Evolutionary conservation across 2,329 filamentous ascomycete genomes (phyloP).

Genomic region (Trichoderma semiorbis): DNA sequence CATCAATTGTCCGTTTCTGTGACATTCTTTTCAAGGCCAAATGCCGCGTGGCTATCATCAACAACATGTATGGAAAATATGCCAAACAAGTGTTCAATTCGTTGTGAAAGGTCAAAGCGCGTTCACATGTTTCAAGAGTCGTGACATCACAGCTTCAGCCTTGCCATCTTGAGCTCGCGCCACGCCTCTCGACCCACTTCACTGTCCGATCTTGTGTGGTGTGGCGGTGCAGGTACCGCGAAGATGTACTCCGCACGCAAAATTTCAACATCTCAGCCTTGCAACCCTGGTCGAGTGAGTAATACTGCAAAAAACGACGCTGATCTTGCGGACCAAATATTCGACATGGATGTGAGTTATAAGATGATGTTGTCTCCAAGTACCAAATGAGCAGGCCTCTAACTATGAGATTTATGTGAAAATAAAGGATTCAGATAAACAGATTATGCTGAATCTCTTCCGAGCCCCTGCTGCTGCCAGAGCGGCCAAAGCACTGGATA

Average conservation of each 20-base stretch:
- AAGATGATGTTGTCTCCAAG: background rate
- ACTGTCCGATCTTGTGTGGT: background rate
- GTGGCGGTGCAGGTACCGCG: constrained; percentile 26
- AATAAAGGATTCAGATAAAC: constrained; percentile 30
- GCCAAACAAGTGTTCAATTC: background rate
- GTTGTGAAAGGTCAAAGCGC: background rate
- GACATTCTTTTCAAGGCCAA: constrained; percentile 15
- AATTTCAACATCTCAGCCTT: constrained; percentile 31
- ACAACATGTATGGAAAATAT: background rate
- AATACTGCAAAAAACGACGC: constrained; percentile 22
- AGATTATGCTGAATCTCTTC: constrained; percentile 58
- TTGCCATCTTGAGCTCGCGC: constrained; percentile 11
- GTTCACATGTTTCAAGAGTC: constrained; percentile 1
- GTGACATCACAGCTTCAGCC: constrained; percentile 24
- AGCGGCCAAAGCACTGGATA: constrained; percentile 76
- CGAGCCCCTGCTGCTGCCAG: constrained; percentile 72
- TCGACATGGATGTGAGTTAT: constrained; percentile 34
- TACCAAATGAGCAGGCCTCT: background rate
- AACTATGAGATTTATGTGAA: background rate
- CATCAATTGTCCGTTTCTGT: constrained; percentile 57
- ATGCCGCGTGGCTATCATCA: background rate
- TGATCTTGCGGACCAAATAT: constrained; percentile 21
- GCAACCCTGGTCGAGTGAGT: constrained; percentile 19
- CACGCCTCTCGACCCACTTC: constrained; percentile 1
- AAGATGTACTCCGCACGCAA: constrained; percentile 29